These are phyloP conservation scores for Sarcocystis neurona DNA, from an alignment of 169 alveolate species.

Conservation along the genomic window DNA sequence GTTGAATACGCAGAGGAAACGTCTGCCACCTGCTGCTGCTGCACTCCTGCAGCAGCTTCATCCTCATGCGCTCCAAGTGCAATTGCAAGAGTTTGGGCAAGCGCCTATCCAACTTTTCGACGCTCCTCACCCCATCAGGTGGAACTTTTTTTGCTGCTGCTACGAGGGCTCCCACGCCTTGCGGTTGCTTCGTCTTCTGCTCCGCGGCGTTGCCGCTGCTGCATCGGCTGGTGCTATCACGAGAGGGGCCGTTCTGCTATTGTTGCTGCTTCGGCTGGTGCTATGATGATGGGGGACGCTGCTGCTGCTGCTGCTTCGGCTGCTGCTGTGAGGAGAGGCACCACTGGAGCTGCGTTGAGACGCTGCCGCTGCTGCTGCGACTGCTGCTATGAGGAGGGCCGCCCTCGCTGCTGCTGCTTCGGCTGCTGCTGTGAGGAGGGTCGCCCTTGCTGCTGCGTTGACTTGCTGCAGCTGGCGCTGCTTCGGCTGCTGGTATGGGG, in stretches of 20 bases:
- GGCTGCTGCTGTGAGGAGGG: too few relatives aligned
- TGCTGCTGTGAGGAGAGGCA: too few relatives aligned
- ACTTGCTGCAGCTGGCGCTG: too few relatives aligned
- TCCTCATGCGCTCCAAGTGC: slow-evolving; percentile 75
- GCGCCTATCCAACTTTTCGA: slow-evolving; percentile 85
- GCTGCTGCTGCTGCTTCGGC: background rate
- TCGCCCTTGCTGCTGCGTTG: too few relatives aligned
- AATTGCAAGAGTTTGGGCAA: slow-evolving; percentile 87
- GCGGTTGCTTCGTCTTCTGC: background rate
- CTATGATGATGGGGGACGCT: background rate
- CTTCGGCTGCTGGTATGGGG: too few relatives aligned
- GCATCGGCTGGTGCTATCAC: too few relatives aligned
- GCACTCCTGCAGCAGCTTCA: slow-evolving; percentile 75
- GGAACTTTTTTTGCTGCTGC: background rate
- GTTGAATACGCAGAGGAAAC: slow-evolving; percentile 44
- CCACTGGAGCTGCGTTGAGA: too few relatives aligned
- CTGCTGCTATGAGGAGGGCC: too few relatives aligned
- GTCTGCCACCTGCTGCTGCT: slow-evolving; percentile 67
- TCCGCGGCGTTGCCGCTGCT: too few relatives aligned
- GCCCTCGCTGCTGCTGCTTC: too few relatives aligned
- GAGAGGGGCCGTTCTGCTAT: too few relatives aligned
- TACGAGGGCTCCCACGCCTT: background rate
- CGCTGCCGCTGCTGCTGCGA: too few relatives aligned
- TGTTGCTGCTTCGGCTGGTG: slow-evolving; percentile 23
- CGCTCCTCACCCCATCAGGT: slow-evolving; percentile 79